These are phyloP conservation scores for Emericellopsis cladophorae DNA, from an alignment of 2,329 filamentous ascomycete species.

Conservation along the genomic window DNA sequence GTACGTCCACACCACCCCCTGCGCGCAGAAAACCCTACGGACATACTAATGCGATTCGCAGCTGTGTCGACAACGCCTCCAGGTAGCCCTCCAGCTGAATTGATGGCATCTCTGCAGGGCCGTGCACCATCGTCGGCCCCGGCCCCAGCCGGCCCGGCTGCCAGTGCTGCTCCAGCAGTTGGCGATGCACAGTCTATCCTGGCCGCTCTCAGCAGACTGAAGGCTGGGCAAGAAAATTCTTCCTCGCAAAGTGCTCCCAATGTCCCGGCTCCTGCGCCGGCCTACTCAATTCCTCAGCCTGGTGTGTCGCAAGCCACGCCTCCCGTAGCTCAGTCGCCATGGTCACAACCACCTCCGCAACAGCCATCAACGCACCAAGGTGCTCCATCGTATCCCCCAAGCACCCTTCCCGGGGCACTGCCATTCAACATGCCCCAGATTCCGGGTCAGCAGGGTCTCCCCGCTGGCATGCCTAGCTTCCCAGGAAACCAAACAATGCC, in stretches of 20 bases:
- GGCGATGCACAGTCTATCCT: constrained; percentile 50
- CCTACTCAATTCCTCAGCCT: constrained; percentile 21
- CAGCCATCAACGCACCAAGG: constrained; percentile 8
- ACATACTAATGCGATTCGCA: constrained; percentile 18
- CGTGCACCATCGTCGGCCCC: constrained; percentile 8
- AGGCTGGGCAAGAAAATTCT: constrained; percentile 55
- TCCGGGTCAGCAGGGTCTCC: constrained; percentile 19
- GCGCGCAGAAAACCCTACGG: neutral
- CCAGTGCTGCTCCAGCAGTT: constrained; percentile 14
- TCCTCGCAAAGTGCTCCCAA: constrained; percentile 25
- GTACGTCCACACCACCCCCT: constrained; percentile 39
- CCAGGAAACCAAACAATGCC: constrained; percentile 6
- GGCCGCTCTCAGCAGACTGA: constrained; percentile 66
- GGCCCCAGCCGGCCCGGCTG: constrained; percentile 22
- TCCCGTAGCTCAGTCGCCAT: constrained; percentile 12
- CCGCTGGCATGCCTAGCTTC: constrained; percentile 13
- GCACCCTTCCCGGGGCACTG: constrained; percentile 11
- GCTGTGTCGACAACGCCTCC: constrained; percentile 61
- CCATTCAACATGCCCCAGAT: constrained; percentile 24
- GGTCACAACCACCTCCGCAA: constrained; percentile 8
- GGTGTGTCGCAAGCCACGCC: constrained; percentile 18
- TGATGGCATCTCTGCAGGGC: constrained; percentile 24
- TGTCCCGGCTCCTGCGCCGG: constrained; percentile 27
- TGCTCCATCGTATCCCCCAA: constrained; percentile 22
- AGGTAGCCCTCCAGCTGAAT: constrained; percentile 41